Conservation (phyloP, 2,329 filamentous ascomycete species). For the Colletotrichum noveboracense region DNA sequence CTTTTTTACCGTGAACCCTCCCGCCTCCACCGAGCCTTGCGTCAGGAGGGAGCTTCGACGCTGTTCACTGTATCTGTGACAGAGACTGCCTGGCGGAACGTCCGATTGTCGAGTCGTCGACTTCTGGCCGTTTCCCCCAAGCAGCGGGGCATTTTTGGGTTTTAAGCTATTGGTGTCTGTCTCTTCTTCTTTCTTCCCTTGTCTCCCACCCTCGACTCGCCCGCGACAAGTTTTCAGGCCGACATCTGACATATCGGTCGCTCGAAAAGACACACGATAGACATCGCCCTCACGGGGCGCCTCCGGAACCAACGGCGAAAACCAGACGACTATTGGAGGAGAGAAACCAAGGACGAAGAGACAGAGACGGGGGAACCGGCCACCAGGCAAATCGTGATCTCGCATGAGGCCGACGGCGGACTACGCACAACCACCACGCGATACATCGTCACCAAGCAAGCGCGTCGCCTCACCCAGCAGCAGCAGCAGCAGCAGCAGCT, state of each 20-base stretch:
- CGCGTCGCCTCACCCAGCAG: neutral
- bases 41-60: neutral
- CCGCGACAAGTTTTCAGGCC: neutral
- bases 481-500: neutral
- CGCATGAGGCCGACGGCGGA: neutral
- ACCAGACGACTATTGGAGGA: neutral
- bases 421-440: neutral
- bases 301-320: neutral
- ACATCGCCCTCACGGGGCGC: neutral
- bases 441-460: neutral
- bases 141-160: neutral
- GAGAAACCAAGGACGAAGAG: neutral
- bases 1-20: neutral
- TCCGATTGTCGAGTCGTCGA: neutral
- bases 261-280: neutral
- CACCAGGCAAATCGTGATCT: neutral
- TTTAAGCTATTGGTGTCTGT: neutral
- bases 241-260: neutral
- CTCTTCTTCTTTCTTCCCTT: neutral
- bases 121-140: neutral
- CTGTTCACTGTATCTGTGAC: conserved; percentile 1
- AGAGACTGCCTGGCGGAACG: neutral
- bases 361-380: neutral
- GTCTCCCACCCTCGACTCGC: neutral
- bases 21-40: neutral